A percentile compares a stretch with the other conserved stretches of the same genome.
These are phyloP conservation scores for Aspergillus saccharolyticus DNA, from an alignment of 495 filamentous ascomycete genomes.

Conservation along the genomic window DNA sequence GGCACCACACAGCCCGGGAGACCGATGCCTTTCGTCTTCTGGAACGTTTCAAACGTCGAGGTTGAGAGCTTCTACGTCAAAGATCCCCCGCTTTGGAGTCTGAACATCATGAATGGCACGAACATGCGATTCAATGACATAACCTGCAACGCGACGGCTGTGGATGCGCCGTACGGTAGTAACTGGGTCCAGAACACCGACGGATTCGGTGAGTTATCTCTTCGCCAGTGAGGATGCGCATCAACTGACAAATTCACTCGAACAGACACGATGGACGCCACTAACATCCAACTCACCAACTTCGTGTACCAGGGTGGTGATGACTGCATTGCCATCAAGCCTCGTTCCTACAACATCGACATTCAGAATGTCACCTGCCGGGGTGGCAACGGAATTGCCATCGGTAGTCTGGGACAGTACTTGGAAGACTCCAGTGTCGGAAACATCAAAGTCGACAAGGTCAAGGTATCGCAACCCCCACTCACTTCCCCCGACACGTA, in stretches of 20 bases:
- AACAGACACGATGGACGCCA: slow-evolving; percentile 51
- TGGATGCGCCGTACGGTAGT: slow-evolving; percentile 44
- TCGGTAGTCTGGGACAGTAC: slow-evolving; percentile 54
- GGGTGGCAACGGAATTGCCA: slow-evolving; percentile 53
- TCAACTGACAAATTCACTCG: neutral
- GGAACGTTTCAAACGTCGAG: slow-evolving; percentile 51
- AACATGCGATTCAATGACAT: slow-evolving; percentile 52
- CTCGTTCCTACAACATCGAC: slow-evolving; percentile 48
- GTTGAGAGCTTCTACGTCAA: slow-evolving; percentile 51
- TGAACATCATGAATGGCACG: slow-evolving; percentile 58
- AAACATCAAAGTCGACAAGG: slow-evolving; percentile 44
- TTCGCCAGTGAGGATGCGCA: neutral
- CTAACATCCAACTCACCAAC: slow-evolving; percentile 48
- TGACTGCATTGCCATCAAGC: slow-evolving; percentile 56
- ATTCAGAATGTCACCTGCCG: slow-evolving; percentile 49
- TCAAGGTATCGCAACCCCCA: slow-evolving; percentile 20
- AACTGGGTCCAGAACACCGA: slow-evolving; percentile 60
- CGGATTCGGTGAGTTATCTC: slow-evolving; percentile 38
- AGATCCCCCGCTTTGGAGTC: slow-evolving; percentile 48
- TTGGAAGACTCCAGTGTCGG: slow-evolving; percentile 48
- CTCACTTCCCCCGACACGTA: neutral
- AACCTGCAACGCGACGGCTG: slow-evolving; percentile 43
- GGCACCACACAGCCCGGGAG: slow-evolving; percentile 42
- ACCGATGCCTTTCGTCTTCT: slow-evolving; percentile 58
- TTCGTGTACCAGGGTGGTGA: slow-evolving; percentile 56